Evolutionary conservation across 2,329 filamentous ascomycete species (phyloP).

Genomic region (Mycocentrospora acerina): DNA sequence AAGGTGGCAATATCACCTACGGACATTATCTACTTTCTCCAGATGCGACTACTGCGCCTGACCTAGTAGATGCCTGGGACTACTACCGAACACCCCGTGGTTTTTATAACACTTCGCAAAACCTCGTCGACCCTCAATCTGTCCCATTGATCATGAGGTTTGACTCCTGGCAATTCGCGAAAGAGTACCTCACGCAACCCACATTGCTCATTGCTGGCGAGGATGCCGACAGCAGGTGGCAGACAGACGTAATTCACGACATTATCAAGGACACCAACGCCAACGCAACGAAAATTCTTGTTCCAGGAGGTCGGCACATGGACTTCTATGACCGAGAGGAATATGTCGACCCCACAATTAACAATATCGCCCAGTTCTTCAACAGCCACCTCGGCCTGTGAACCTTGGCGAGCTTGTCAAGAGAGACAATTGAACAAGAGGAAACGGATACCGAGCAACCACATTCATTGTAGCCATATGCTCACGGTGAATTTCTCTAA

Average conservation of each 20-base stretch:
- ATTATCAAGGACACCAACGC: background rate
- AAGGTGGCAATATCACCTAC: background rate
- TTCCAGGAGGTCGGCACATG: slow-evolving; percentile 2
- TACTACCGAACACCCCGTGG: slow-evolving; percentile 24
- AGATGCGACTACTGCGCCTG: background rate
- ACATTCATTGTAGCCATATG: too few species aligned
- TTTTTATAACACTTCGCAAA: slow-evolving; percentile 11
- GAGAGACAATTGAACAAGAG: too few species aligned
- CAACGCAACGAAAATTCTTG: background rate
- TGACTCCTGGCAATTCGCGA: slow-evolving; percentile 19
- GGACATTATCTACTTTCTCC: slow-evolving; percentile 4
- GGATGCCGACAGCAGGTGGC: too few species aligned
- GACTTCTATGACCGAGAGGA: too few species aligned
- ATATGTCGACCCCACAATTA: too few species aligned
- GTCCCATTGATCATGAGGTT: slow-evolving; percentile 20
- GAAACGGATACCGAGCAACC: too few species aligned
- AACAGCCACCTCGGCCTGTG: too few species aligned
- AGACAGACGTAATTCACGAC: background rate
- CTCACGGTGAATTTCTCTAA: too few species aligned
- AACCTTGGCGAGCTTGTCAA: too few species aligned
- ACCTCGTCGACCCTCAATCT: slow-evolving; percentile 5
- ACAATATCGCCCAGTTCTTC: too few species aligned
- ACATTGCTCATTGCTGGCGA: slow-evolving; percentile 31
- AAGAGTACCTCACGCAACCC: slow-evolving; percentile 25
- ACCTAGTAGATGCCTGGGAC: too few species aligned